Evolutionary conservation across 768 basidiomycete species (phyloP).

Genomic region (Clitopilus passeckerianus): DNA sequence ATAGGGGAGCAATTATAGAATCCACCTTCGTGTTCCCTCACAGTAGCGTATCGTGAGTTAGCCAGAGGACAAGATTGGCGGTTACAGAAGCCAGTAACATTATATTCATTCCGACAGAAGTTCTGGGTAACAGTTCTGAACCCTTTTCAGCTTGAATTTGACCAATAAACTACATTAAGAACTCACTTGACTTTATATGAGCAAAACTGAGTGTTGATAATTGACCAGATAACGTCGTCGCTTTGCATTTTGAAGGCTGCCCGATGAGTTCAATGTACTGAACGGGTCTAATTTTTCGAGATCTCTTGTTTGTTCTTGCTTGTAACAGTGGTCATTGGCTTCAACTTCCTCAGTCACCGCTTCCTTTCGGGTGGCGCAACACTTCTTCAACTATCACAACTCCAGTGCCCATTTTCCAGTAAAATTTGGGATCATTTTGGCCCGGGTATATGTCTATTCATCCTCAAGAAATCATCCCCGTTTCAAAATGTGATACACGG

Average conservation of each 20-base stretch:
- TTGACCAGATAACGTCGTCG: conserved; percentile 99
- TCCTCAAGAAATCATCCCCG: not conserved
- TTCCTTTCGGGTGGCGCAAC: not conserved
- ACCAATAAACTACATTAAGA: not conserved
- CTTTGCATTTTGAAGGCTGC: conserved; percentile 60
- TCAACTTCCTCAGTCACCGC: not conserved
- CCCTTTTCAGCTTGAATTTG: conserved; percentile 4
- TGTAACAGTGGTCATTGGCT: not conserved
- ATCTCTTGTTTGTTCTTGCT: conserved; percentile 8
- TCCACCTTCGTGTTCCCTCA: conserved; percentile 91
- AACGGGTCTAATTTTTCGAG: conserved; percentile 8
- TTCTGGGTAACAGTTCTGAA: conserved; percentile 89
- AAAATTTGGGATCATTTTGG: not conserved
- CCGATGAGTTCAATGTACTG: not conserved
- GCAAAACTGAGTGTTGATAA: conserved; percentile 93
- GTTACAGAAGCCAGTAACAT: conserved; percentile 93
- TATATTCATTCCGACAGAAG: conserved; percentile 98
- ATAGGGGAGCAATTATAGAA: not conserved
- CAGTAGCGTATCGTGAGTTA: conserved; percentile 97
- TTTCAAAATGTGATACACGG: not conserved
- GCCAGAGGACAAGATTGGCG: conserved; percentile 97
- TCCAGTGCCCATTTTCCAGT: not conserved
- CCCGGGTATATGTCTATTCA: not conserved
- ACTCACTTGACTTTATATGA: conserved; percentile 99
- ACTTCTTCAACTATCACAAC: not conserved